Evolutionary conservation across 176 grass and related monocot genomes (phyloP), one percentile per base, ranked within the genome.

Genomic region (Raddia guianensis): DNA sequence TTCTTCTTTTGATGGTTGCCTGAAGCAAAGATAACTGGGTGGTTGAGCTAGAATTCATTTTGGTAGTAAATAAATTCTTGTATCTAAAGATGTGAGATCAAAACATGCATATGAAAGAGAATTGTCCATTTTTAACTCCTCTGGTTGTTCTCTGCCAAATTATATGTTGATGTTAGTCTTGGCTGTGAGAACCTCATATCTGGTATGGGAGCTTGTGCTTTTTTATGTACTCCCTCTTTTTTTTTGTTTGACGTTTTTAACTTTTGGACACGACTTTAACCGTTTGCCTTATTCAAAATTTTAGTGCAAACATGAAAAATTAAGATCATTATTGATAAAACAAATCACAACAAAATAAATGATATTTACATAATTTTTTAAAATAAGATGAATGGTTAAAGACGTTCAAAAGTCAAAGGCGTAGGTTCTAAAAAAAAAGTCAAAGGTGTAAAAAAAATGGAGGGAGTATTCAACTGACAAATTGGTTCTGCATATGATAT

Each of bases 21-120:
- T 63, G 6, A 52, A 50, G 72, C 10, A 33, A 14, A 20, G 6
- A 65, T 75, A 47, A 2, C 14, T 37, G 37, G 37, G 9, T 67
- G 45, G 42, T 68, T 60, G 62, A 76, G 6, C 3, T 76, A 63
- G 15, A 76, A 84, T 34, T 84, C 45, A 49, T 44, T 58, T 49
- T 20, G 6, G 44, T 59, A 33, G 9, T 48, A 11, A 58, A 40
- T 20, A 14, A 46, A 75, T 37, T 74, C 2, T 21, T 35, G 12
- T 59, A 75, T 21, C 27, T 53, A 33, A 72, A 72, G 37, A 35
- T 52, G 14, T 56, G 15, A 19, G 72, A 5, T 74, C 10, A 58
- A 27, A 53, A 35, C 5, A 20, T 67, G 51, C 40, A 48, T 57
- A 37, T 10, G 8, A 55, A 65, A 66, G 7, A 10, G 0, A 7